Evolutionary conservation across 2,329 filamentous ascomycete species (phyloP), one percentile per base, ranked within the genome.

Genomic region (Emergomyces africanus): DNA sequence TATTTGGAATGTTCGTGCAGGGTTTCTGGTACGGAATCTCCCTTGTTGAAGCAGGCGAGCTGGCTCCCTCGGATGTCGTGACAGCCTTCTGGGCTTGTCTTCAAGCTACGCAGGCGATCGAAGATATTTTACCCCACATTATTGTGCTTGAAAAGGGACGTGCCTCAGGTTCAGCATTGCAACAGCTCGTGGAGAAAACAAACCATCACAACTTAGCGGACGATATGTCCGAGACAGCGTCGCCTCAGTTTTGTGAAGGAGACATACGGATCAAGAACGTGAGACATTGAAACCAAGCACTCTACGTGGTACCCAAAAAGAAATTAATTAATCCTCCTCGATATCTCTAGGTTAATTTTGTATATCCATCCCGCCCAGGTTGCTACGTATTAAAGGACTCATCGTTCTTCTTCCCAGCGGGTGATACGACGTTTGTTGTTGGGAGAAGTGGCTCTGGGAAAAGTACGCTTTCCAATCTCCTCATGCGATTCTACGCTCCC

Each of bases 401-500:
- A 0, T 84, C 79, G 0, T 80, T 96, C 61, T 81, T 79, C 63
- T 92, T 97, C 60, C 81, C 84, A 0, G 79, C 86, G 0, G 86
- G 88, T 0, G 78, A 88, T 62, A 83, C 86, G 2, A 89, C 85
- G 0, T 96, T 94, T 67, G 78, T 97, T 1, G 83, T 96, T 55
- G 94, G 92, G 0, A 82, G 81, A 66, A 96, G 90, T 67, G 94
- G 94, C 0, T 96, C 89, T 1, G 92, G 92, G 0, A 97, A 97
- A 71, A 96, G 90, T 65, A 97, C 92, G 0, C 68, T 97, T 1
- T 85, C 87, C 0, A 90, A 89, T 67, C 78, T 97, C 0, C 78
- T 97, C 0, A 78, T 90, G 56, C 83, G 85, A 14, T 88, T 95
- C 65, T 96, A 96, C 67, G 76, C 82, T 6, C 83, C 88, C 0